Evolutionary conservation across 441 rosid genomes (phyloP).

Genomic region (Euphorbia celastroides): DNA sequence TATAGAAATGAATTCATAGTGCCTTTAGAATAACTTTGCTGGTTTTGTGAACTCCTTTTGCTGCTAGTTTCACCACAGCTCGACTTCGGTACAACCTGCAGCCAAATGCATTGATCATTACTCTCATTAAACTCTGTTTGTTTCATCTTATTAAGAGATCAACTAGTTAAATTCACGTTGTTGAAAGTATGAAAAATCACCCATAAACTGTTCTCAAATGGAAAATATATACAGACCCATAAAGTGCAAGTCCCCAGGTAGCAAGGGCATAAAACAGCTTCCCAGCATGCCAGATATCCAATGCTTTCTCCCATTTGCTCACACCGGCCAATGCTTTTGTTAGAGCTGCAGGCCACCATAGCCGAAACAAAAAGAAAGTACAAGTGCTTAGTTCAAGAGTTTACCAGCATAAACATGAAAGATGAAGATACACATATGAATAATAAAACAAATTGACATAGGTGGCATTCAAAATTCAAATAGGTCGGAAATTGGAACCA

Average conservation of each 20-base stretch:
- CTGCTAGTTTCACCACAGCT: slow-evolving; percentile 59
- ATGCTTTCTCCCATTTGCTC: slow-evolving; percentile 64
- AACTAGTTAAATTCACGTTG: too few relatives aligned
- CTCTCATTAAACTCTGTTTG: neutral
- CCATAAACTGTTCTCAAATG: neutral
- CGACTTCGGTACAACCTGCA: slow-evolving; percentile 66
- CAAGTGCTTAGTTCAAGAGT: neutral
- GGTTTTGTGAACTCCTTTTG: slow-evolving; percentile 57
- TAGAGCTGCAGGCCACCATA: slow-evolving; percentile 39
- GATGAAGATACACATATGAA: neutral
- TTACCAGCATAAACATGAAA: neutral
- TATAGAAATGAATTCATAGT: slow-evolving; percentile 22
- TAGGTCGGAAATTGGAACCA: neutral
- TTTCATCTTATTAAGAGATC: too few relatives aligned
- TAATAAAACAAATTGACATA: too few relatives aligned
- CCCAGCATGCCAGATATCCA: slow-evolving; percentile 90
- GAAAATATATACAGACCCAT: slow-evolving; percentile 39
- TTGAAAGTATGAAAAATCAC: too few relatives aligned
- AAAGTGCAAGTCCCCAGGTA: slow-evolving; percentile 79
- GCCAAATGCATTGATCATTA: neutral
- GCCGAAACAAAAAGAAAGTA: slow-evolving; percentile 1
- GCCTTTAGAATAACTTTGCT: slow-evolving; percentile 58
- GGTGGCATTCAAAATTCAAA: neutral
- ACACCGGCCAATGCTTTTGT: slow-evolving; percentile 55
- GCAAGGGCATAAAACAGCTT: slow-evolving; percentile 67